Evolutionary conservation across 768 basidiomycete species (phyloP), one percentile per base, ranked within the genome.

Genomic region (Rossbeevera mucosa): DNA sequence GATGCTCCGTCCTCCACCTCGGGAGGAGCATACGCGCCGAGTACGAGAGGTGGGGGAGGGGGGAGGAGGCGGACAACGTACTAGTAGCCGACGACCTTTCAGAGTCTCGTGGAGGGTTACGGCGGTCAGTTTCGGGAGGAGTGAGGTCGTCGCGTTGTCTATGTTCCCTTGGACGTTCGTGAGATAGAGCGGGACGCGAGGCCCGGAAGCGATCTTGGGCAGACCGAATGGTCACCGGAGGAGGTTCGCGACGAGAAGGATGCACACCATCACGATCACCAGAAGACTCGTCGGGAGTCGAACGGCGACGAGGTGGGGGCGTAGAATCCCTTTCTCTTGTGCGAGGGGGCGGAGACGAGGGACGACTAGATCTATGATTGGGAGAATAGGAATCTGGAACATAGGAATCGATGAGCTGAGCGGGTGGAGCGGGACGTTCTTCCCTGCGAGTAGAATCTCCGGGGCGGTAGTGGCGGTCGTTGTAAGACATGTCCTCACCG

Each of bases 381-480:
- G 68, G 55, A 53, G 67, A 56, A 28, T 66, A 64, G 2, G 61
- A 47, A 52, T 65, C 69, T 59, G 64, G 63, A 48, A 63, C 44
- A 28, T 68, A 68, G 48, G 64, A 56, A 51, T 67, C 60, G 29
- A 52, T 52, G 48, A 47, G 56, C 43, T 67, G 61, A 52, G 61
- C 31, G 1, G 70, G 47, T 3, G 51, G 28, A 44, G 20, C 28
- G 5, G 59, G 52, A 41, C 63, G 63, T 48, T 71, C 67, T 29
- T 69, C 69, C 20, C 67, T 57, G 2, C 67, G 61, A 53, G 30
- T 44, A 11, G 58, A 42, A 30, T 69, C 67, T 41, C 64, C 73
- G 29, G 84, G 83, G 44, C 83, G 79, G 64, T 87, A 86, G 64
- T 85, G 82, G 25, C 85, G 78, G 64, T 86, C 85, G 51, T 78